Conservation (phyloP, 345 rosid species). For the Physaria fendleri region DNA sequence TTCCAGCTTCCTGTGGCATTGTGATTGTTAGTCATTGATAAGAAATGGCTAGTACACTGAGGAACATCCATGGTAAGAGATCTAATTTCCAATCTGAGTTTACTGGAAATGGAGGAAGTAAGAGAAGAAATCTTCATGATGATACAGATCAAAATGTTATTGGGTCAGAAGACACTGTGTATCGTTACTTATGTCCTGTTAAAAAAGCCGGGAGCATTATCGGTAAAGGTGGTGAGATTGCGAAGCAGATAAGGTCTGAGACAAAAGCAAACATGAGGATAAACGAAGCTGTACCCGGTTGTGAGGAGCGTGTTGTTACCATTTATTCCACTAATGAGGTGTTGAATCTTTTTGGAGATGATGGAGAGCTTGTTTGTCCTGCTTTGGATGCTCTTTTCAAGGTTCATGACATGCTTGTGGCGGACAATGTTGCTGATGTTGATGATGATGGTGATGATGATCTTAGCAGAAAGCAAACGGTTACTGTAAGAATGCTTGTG, state of each 20-base stretch:
- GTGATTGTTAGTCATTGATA: not conserved
- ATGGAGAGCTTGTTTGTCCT: constrained; percentile 47
- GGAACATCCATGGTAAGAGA: constrained; percentile 56
- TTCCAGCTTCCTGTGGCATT: not conserved
- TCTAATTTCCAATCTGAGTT: constrained; percentile 47
- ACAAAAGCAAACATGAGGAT: constrained; percentile 59
- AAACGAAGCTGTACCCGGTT: constrained; percentile 51
- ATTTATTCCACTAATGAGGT: constrained; percentile 56
- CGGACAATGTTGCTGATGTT: constrained; percentile 25
- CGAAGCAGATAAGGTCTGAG: constrained; percentile 58
- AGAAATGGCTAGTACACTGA: constrained; percentile 51
- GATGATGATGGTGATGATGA: constrained; percentile 34
- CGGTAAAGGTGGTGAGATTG: constrained; percentile 72
- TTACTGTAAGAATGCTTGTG: constrained; percentile 63
- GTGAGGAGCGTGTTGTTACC: constrained; percentile 67
- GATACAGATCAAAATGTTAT: constrained; percentile 51
- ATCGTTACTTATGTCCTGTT: constrained; percentile 57
- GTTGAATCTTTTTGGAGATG: constrained; percentile 45
- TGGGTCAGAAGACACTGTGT: constrained; percentile 55
- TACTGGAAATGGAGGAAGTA: constrained; percentile 41
- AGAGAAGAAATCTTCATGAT: constrained; percentile 52
- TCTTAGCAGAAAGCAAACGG: constrained; percentile 32
- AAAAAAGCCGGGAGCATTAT: constrained; percentile 62
- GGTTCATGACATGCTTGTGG: constrained; percentile 48
- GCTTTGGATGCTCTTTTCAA: constrained; percentile 73